A percentile compares a stretch with the other conserved stretches of the same genome.
phyloP scores from a whole-genome alignment of 345 rosid species.

The Lepidium aucheri region DNA sequence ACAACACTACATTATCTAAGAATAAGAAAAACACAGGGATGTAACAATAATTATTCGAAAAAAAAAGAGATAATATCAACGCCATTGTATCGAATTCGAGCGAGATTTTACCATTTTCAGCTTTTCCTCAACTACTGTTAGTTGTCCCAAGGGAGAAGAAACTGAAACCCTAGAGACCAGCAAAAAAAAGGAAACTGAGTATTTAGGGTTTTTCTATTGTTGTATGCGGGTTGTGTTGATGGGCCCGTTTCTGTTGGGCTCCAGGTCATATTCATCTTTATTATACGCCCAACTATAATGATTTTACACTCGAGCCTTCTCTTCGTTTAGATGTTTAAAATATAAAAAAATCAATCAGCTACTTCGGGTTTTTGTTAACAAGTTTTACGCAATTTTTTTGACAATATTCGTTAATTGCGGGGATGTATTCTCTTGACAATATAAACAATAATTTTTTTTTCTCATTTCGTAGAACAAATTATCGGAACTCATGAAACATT shows the following conservation, averaged over 20 bases:
- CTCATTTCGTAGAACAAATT: background rate
- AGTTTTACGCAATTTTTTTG: background rate
- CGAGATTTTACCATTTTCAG: constrained; percentile 5
- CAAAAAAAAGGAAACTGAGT: background rate
- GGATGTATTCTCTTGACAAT: background rate
- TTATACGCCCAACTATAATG: background rate
- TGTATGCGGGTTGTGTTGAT: background rate
- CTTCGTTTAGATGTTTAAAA: too few species aligned
- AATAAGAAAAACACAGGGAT: background rate
- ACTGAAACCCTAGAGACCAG: background rate
- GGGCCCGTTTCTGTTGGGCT: background rate
- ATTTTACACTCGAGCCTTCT: background rate
- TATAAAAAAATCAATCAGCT: too few species aligned
- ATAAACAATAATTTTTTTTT: background rate
- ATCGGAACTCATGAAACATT: background rate
- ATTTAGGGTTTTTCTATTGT: background rate
- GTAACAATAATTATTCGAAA: background rate
- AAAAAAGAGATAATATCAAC: background rate
- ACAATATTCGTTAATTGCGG: background rate
- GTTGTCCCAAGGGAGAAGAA: background rate
- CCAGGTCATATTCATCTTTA: background rate
- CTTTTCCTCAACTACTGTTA: background rate
- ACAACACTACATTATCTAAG: background rate
- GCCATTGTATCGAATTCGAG: background rate
- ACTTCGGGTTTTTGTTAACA: background rate